Base-by-base conservation (phyloP, 257 asterid genomes). In the Thymus mandschuricus region DNA sequence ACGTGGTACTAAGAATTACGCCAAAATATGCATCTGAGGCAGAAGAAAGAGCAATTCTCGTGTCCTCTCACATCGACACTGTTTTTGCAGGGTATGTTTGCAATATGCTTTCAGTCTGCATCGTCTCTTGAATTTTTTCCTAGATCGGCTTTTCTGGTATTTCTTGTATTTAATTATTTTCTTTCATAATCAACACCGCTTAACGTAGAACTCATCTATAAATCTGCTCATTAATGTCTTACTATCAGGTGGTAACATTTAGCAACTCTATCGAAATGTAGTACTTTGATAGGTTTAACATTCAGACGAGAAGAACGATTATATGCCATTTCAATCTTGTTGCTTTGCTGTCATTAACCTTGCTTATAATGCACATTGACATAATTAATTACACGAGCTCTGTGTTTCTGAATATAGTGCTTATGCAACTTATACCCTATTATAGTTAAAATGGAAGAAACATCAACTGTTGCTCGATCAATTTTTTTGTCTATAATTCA, bases 51-150 rank as follows among this genome's bases (percentile, higher is more conserved):
- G 96, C 98, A 55, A 95, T 95, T 78, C 93, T 95, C 44, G 93
- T 95, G 69, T 95, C 99, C 54, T 92, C 99, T 74, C 99, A 95
- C 80, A 81, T 95, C 48, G 99, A 95, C 82, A 86, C 98, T 1
- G 97, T 95, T 69, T 95, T 89, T 78, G 75, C 99, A 6, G 82
- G 80, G 99, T 94, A 89, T 28, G 82, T 73, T 65, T 76, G 65
- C 44, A 7, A 9, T 48, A 31, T 51, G 52, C 40, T 66, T 66
- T 34, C 54, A 66, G 58, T 54, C 50, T 70, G 13, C 51, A 54
- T 49, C 54, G 12, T 55, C 31, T 12, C 21, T 10, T 30, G 43
- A 30, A 31, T 1, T 44, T 69, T 58, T 30, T 73, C 60, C 27
- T 10, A 30, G 30, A 30, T 51, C 33, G 41, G 31, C n/a, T 59